Evolutionary conservation across 2,329 filamentous ascomycete genomes (phyloP).

Genomic region (Cladosporium sp.): DNA sequence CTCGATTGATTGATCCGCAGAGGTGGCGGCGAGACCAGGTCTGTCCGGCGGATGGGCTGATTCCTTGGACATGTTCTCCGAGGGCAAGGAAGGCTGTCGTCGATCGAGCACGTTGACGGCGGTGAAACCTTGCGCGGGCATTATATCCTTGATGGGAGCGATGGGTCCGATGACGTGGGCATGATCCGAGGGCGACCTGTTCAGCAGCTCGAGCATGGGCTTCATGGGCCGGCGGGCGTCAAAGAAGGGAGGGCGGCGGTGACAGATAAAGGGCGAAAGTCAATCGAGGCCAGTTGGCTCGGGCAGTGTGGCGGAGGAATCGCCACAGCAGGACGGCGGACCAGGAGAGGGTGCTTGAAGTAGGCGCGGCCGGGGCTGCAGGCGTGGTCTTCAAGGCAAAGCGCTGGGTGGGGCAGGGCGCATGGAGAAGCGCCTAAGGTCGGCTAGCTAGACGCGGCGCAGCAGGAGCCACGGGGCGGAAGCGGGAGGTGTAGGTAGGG

Average conservation of each 20-base stretch:
- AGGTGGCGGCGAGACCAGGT: neutral
- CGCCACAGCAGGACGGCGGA: no score
- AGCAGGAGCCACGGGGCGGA: neutral
- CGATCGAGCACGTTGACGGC: slow-evolving; percentile 7
- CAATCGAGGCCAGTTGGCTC: no score
- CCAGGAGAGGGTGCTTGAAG: neutral
- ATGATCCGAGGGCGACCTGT: slow-evolving; percentile 7
- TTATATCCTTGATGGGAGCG: neutral
- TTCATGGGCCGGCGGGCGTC: neutral
- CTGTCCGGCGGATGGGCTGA: neutral
- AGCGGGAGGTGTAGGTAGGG: no score
- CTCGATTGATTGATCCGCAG: neutral
- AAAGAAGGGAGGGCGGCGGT: no score
- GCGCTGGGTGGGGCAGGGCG: neutral
- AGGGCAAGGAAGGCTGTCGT: neutral
- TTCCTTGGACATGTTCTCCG: neutral
- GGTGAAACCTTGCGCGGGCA: slow-evolving; percentile 6
- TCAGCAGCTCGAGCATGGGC: slow-evolving; percentile 7
- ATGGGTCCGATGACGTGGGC: neutral
- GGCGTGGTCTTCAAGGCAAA: slow-evolving; percentile 1
- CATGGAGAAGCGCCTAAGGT: slow-evolving; percentile 8
- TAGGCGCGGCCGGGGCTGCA: slow-evolving; percentile 3
- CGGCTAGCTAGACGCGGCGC: slow-evolving; percentile 10
- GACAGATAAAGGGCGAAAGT: no score
- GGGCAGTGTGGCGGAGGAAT: no score